Percentiles rank a stretch among this genome's conserved stretches.
Evolutionary conservation across 23 red algal species (phyloP).

Genomic region (Cyanidiococcus yangmingshanensis): DNA sequence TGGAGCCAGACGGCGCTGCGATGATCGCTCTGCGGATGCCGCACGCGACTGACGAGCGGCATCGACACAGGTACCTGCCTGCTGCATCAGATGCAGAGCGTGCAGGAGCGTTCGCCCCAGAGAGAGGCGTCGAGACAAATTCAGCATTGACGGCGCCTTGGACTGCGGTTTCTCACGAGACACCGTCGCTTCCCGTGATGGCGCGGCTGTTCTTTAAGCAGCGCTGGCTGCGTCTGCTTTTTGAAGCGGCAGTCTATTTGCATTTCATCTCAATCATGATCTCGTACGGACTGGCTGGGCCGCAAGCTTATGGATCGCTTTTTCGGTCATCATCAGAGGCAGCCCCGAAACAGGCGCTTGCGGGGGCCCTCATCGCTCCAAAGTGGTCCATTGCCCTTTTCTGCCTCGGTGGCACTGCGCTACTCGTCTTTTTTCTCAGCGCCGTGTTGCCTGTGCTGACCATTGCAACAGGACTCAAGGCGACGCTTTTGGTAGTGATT

Average conservation of each 20-base stretch:
- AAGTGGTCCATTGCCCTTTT: constrained; percentile 25
- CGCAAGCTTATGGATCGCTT: constrained; percentile 56
- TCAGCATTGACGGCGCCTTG: not conserved
- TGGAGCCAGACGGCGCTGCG: not conserved
- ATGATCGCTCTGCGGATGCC: not conserved
- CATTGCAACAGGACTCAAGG: constrained; percentile 34
- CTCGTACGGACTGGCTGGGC: constrained; percentile 58
- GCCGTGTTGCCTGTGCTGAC: constrained; percentile 51
- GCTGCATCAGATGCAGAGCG: not conserved
- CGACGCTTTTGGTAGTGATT: constrained; percentile 29
- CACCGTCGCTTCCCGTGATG: constrained; percentile 18
- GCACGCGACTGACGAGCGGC: not conserved
- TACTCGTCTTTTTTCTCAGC: constrained; percentile 4
- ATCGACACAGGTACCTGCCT: too few relatives aligned
- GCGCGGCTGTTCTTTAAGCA: constrained; percentile 8
- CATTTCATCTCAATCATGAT: constrained; percentile 69
- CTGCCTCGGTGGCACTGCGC: not conserved
- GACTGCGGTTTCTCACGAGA: not conserved
- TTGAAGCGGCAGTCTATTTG: constrained; percentile 30
- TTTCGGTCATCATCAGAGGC: not conserved
- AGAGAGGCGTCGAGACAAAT: not conserved
- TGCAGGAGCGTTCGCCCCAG: not conserved
- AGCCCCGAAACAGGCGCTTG: not conserved
- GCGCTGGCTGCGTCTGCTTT: constrained; percentile 24
- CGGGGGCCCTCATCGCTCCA: not conserved